Evolutionary conservation across 768 basidiomycete species (phyloP).

Genomic region (Lanmaoa rubissima): DNA sequence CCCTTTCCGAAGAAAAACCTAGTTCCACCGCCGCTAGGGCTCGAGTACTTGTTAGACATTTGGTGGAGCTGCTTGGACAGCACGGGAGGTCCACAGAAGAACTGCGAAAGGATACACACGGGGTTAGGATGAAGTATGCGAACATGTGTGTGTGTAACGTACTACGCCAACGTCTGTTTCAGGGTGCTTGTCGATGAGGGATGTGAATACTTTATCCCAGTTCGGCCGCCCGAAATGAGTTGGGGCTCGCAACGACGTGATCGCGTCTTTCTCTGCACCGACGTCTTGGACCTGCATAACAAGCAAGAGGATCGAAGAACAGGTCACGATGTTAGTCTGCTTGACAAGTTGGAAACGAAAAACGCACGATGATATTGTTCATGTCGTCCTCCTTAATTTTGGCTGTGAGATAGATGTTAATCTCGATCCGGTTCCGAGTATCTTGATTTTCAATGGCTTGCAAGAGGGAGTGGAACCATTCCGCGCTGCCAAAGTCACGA

Average conservation of each 20-base stretch:
- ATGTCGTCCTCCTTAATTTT: slow-evolving; percentile 91
- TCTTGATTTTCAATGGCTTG: slow-evolving; percentile 95
- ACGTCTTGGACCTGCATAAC: slow-evolving; percentile 71
- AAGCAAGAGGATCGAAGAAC: background rate
- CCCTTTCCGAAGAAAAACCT: slow-evolving; percentile 92
- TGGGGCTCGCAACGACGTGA: slow-evolving; percentile 84
- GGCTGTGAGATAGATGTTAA: slow-evolving; percentile 91
- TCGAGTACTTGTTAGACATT: slow-evolving; percentile 85
- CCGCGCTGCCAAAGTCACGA: slow-evolving; percentile 84
- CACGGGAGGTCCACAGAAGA: slow-evolving; percentile 84
- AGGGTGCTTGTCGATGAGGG: slow-evolving; percentile 78
- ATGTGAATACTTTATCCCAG: slow-evolving; percentile 72
- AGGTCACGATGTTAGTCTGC: background rate
- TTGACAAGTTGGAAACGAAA: background rate
- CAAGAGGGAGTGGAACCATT: slow-evolving; percentile 93
- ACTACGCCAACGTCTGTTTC: slow-evolving; percentile 90
- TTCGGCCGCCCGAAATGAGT: slow-evolving; percentile 93
- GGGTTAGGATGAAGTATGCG: background rate
- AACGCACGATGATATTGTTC: slow-evolving; percentile 81
- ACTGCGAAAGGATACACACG: slow-evolving; percentile 31
- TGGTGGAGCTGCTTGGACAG: slow-evolving; percentile 70
- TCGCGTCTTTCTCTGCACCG: slow-evolving; percentile 88
- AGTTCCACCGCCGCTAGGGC: slow-evolving; percentile 65
- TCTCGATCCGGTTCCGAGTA: slow-evolving; percentile 80
- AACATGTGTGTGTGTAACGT: slow-evolving; percentile 5